Conservation (phyloP, 2,329 filamentous ascomycete species). For the Diplodia mutila region DNA sequence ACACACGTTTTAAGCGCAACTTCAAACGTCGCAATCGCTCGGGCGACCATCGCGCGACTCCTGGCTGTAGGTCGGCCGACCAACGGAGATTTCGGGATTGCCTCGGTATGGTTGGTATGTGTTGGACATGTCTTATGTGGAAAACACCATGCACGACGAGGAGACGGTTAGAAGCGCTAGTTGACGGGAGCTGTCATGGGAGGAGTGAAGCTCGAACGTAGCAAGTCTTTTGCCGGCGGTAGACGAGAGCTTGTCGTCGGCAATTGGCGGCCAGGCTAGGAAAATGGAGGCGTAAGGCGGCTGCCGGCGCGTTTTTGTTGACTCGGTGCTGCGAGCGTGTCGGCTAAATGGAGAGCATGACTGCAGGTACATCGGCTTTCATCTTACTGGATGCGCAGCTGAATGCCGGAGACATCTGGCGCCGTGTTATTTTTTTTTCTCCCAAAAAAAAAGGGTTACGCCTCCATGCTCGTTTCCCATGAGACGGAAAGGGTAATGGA, state of each 20-base stretch:
- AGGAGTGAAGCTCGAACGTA: background rate
- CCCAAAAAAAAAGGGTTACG: no score
- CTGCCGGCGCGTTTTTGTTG: background rate
- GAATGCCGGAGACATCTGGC: background rate
- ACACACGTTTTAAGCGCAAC: background rate
- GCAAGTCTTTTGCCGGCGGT: background rate
- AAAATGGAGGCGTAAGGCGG: background rate
- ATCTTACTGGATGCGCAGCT: background rate
- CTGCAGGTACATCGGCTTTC: background rate
- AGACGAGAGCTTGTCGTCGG: background rate
- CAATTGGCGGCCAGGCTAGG: background rate
- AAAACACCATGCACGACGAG: background rate
- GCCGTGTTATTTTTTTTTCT: background rate
- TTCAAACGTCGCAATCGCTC: constrained; percentile 5
- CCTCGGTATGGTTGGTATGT: background rate
- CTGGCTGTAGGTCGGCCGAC: background rate
- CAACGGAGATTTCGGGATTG: background rate
- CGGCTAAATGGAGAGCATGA: background rate
- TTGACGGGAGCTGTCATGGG: background rate
- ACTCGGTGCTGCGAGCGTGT: background rate
- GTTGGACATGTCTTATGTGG: background rate
- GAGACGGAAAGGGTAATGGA: background rate
- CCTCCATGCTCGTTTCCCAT: background rate
- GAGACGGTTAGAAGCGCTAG: background rate
- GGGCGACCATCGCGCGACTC: background rate